Evolutionary conservation across 768 basidiomycete genomes (phyloP), one percentile per base, ranked within the genome.

Genomic region (Suillus fuscotomentosus): DNA sequence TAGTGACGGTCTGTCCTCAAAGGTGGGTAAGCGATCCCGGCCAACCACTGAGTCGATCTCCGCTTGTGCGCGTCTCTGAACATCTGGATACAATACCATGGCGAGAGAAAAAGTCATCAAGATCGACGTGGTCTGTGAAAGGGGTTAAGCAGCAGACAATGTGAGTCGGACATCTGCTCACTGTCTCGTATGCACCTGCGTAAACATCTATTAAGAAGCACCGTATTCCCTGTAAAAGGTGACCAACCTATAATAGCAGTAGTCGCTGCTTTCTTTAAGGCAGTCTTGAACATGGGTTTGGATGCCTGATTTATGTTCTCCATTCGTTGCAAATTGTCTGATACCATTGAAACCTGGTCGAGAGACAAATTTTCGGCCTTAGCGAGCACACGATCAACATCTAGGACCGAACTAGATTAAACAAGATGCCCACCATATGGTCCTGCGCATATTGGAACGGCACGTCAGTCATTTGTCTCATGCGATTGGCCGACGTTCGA

Each of bases 161-260:
- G 22, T 14, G n/a, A 34, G 2, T 54, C 1, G 4, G 2, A 27
- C 22, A 39, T 41, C 22, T 5, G 66, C 72, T 45, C 8, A 68
- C 67, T 0, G 72, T 67, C 57, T 68, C 74, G 22, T 64, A 66
- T 20, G 70, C 64, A 57, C 64, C 74, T 75, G 22, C 42, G 14
- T 24, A 1, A 42, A 10, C 3, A 6, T 9, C 14, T 6, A 22
- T 5, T 51, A 61, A 43, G 20, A 15, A 17, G 39, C 41, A 41
- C 3, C 6, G 14, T 39, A 9, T 36, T 2, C 24, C 9, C 10
- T 5, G 11, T 5, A 27, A 48, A 31, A n/a, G 5, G 10, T 31
- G 27, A 48, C 73, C 34, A 60, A 70, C 67, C 69, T 2, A 62
- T 13, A 47, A 70, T 60, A 17, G 70, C 63, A 10, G 60, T 67